phyloP scores from a whole-genome alignment of 768 basidiomycete species.

The Termitomyces sp. region DNA sequence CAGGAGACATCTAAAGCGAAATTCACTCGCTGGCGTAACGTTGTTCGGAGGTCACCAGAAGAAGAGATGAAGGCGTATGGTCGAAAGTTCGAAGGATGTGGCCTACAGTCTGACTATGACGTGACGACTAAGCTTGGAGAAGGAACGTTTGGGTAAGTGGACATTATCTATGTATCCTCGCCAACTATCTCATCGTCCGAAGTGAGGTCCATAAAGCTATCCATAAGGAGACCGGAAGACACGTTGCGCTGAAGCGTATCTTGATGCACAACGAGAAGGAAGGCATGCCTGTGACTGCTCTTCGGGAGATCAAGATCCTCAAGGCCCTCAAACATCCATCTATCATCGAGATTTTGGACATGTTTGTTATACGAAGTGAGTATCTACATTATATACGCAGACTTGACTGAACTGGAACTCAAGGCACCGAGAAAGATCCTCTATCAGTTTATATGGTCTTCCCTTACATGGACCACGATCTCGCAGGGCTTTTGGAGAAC shows the following conservation, averaged over 20 bases:
- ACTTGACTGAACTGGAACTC: not conserved
- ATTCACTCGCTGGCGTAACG: conserved; percentile 33
- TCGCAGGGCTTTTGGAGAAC: conserved; percentile 92
- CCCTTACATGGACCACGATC: conserved; percentile 99
- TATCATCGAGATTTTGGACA: conserved; percentile 85
- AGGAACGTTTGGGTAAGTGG: conserved; percentile 89
- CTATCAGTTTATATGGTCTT: conserved; percentile 97
- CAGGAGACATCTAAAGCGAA: conserved; percentile 16
- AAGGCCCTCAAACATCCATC: conserved; percentile 84
- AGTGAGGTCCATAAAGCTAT: conserved; percentile 92
- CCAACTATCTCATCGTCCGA: conserved; percentile 8
- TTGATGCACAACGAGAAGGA: conserved; percentile 96
- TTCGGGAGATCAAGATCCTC: conserved; percentile 95
- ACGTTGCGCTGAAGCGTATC: conserved; percentile 90
- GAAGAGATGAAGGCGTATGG: conserved; percentile 70
- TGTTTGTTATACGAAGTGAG: conserved; percentile 83
- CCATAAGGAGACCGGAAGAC: conserved; percentile 49
- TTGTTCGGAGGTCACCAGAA: conserved; percentile 48
- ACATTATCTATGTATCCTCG: conserved; percentile 6
- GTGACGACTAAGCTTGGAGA: conserved; percentile 88
- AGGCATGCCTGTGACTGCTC: conserved; percentile 94
- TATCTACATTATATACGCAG: conserved; percentile 6
- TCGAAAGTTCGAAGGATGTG: conserved; percentile 63
- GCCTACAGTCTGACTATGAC: conserved; percentile 70
- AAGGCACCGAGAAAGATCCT: conserved; percentile 65